phyloP scores from a whole-genome alignment of 202 grass and related monocot genomes.

The Hordeum pubiflorum region DNA sequence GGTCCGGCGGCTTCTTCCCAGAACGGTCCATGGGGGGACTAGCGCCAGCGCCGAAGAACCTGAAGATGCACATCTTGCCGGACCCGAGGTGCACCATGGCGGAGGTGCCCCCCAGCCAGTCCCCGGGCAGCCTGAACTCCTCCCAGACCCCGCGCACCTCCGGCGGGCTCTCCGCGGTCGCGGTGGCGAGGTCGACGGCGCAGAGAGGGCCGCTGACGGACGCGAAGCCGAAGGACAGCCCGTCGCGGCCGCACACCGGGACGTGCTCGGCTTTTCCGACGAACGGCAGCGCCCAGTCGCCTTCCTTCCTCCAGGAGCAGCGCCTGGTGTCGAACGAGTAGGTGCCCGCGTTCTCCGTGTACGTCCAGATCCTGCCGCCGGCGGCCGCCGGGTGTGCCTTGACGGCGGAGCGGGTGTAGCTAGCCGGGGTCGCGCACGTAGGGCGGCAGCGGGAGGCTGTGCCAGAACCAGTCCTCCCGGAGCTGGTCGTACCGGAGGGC shows the following conservation, averaged over 20 bases:
- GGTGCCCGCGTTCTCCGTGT: background rate
- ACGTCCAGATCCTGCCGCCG: background rate
- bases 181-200: background rate
- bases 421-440: background rate
- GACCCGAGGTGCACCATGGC: background rate
- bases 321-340: constrained; percentile 1
- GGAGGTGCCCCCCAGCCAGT: background rate
- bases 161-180: background rate
- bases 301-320: background rate
- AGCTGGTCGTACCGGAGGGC: background rate
- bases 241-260: no score
- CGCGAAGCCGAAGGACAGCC: background rate
- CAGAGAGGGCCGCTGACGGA: background rate
- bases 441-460: background rate
- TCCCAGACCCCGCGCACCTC: background rate
- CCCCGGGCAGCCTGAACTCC: background rate
- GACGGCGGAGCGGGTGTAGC: background rate
- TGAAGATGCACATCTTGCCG: constrained; percentile 1
- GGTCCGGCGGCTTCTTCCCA: background rate
- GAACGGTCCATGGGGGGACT: background rate
- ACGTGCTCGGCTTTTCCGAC: background rate
- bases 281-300: constrained; percentile 1
- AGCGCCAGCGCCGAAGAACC: background rate
- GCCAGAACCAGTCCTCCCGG: constrained; percentile 4
- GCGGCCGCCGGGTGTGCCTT: background rate